Evolutionary conservation across 2,329 filamentous ascomycete genomes (phyloP).

Genomic region (Blastomyces parvus): DNA sequence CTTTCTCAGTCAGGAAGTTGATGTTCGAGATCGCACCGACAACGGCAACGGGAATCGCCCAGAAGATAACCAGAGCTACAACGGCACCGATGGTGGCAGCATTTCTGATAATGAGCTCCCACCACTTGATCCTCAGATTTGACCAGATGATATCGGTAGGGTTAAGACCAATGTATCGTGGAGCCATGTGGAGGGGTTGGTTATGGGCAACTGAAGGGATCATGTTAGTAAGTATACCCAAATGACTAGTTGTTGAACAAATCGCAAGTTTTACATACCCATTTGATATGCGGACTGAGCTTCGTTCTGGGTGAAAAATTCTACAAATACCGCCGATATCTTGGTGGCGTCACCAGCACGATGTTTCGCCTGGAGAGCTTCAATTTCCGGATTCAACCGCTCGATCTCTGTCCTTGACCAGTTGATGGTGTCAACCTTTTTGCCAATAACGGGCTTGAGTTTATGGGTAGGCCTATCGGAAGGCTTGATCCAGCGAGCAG

Average conservation of each 20-base stretch:
- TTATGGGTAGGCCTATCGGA: slow-evolving; percentile 71
- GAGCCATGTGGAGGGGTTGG: slow-evolving; percentile 75
- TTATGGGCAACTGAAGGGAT: slow-evolving; percentile 59
- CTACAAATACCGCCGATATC: slow-evolving; percentile 75
- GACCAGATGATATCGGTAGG: slow-evolving; percentile 80
- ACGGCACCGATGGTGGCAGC: slow-evolving; percentile 64
- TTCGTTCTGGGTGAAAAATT: slow-evolving; percentile 72
- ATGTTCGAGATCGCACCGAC: slow-evolving; percentile 85
- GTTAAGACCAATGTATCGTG: slow-evolving; percentile 71
- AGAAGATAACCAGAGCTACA: slow-evolving; percentile 73
- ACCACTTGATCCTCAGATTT: slow-evolving; percentile 75
- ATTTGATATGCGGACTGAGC: slow-evolving; percentile 83
- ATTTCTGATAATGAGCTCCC: slow-evolving; percentile 67
- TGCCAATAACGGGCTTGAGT: slow-evolving; percentile 61
- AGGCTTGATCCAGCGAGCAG: slow-evolving; percentile 53
- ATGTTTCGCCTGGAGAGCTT: slow-evolving; percentile 58
- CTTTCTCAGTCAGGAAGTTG: slow-evolving; percentile 51
- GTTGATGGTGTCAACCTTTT: slow-evolving; percentile 90
- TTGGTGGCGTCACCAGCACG: slow-evolving; percentile 54
- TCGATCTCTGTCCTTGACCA: slow-evolving; percentile 74
- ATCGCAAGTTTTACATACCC: slow-evolving; percentile 16
- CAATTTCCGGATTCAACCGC: slow-evolving; percentile 62
- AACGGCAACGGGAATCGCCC: slow-evolving; percentile 64
- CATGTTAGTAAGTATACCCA: slow-evolving; percentile 7
- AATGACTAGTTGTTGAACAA: not conserved